phyloP scores from a whole-genome alignment of 140 eudicot species.

The Ambrosia hybrid region DNA sequence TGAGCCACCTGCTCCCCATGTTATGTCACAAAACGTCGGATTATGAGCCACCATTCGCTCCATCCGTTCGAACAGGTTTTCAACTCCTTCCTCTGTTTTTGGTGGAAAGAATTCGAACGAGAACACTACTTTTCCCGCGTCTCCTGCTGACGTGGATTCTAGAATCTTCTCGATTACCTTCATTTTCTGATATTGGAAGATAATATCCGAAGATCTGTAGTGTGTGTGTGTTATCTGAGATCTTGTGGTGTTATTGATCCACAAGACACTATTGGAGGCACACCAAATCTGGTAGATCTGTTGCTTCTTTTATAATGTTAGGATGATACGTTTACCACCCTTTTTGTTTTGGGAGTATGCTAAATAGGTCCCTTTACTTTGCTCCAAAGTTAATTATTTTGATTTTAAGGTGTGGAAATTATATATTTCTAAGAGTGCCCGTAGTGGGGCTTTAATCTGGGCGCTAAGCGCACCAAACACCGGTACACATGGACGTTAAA shows the following conservation, averaged over 20 bases:
- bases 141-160: conserved; percentile 52
- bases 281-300: conserved; percentile 29
- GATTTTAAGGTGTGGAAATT: no score
- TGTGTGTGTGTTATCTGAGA: no score
- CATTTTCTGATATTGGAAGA: conserved; percentile 50
- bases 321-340: background rate
- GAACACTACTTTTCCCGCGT: conserved; percentile 54
- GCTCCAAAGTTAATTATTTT: no score
- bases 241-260: conserved; percentile 23
- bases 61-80: conserved; percentile 87
- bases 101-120: conserved; percentile 99
- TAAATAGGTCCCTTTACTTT: no score
- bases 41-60: conserved; percentile 94
- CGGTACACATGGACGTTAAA: no score
- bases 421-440: no score
- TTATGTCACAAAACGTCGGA: conserved; percentile 91
- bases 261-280: conserved; percentile 17
- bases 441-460: no score
- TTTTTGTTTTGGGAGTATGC: no score
- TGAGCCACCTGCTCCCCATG: conserved; percentile 99
- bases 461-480: no score
- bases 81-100: conserved; percentile 94
- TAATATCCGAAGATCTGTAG: conserved; percentile 8
- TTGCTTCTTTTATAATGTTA: conserved; percentile 22
- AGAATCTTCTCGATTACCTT: conserved; percentile 91